phyloP scores from a whole-genome alignment of 257 asterid genomes.

The Solanum stenotomum region DNA sequence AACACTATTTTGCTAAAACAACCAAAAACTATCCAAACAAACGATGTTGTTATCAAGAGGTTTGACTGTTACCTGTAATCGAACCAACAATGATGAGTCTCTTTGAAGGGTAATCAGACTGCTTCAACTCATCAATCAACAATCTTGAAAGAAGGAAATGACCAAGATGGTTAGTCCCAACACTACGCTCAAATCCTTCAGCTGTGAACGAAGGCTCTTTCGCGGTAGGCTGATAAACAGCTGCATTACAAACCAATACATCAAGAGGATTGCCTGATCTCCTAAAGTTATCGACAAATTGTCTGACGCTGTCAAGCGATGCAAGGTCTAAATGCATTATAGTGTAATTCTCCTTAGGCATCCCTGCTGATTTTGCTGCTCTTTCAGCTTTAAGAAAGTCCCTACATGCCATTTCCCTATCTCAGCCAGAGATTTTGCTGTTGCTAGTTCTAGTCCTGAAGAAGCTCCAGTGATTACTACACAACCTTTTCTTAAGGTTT shows the following conservation, averaged over 20 bases:
- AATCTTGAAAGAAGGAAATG: slow-evolving; percentile 80
- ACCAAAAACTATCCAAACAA: too few species aligned
- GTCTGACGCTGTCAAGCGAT: slow-evolving; percentile 80
- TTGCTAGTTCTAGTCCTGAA: slow-evolving; percentile 76
- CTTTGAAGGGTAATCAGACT: slow-evolving; percentile 71
- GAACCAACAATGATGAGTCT: slow-evolving; percentile 91
- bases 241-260: slow-evolving; percentile 87
- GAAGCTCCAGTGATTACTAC: slow-evolving; percentile 82
- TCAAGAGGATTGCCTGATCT: slow-evolving; percentile 56
- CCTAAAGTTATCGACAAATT: slow-evolving; percentile 60
- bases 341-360: slow-evolving; percentile 62
- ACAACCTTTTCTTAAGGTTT: slow-evolving; percentile 59
- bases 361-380: slow-evolving; percentile 72
- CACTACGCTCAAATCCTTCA: slow-evolving; percentile 87
- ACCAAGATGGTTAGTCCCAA: slow-evolving; percentile 83
- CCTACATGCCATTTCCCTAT: slow-evolving; percentile 91
- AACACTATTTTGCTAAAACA: background rate
- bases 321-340: slow-evolving; percentile 82
- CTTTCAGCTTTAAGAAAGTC: slow-evolving; percentile 78
- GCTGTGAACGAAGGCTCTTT: slow-evolving; percentile 71
- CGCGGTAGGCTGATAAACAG: slow-evolving; percentile 79
- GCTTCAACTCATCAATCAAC: slow-evolving; percentile 67
- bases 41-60: background rate
- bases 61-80: slow-evolving; percentile 48
- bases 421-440: slow-evolving; percentile 78